Conservation (phyloP, 1,139 yeast genomes). For the Sugiyamaella novakii region DNA sequence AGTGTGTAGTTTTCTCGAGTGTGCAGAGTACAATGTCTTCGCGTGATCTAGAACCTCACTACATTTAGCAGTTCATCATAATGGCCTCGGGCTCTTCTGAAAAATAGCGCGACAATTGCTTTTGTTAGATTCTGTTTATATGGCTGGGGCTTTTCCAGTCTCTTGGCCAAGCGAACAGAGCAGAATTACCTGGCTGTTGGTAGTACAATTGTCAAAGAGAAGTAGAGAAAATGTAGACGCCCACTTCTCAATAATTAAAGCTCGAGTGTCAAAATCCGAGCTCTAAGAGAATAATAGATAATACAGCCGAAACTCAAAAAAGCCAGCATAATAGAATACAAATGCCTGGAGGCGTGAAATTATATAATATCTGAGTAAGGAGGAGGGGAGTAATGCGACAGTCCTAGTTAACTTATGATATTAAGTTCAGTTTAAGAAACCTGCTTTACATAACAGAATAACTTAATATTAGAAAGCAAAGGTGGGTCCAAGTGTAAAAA, state of each 20-base stretch:
- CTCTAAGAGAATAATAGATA: constrained; percentile 7
- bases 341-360: too few relatives aligned
- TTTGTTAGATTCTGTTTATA: background rate
- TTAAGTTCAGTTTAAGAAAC: background rate
- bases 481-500: constrained; percentile 18
- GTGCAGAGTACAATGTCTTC: too few relatives aligned
- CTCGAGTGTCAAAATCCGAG: constrained; percentile 16
- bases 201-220: too few relatives aligned
- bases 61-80: too few relatives aligned
- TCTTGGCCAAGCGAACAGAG: constrained; percentile 1
- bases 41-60: too few relatives aligned
- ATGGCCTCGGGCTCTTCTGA: too few relatives aligned
- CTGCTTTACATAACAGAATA: constrained; percentile 2
- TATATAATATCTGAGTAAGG: too few relatives aligned
- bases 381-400: background rate
- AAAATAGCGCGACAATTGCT: too few relatives aligned
- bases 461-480: background rate
- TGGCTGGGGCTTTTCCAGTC: background rate
- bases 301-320: constrained; percentile 14
- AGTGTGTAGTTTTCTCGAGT: too few relatives aligned
- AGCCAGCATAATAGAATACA: too few relatives aligned
- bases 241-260: background rate
- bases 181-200: background rate
- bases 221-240: background rate
- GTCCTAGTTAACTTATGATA: background rate